A percentile compares a stretch with the other conserved stretches of the same genome.
These are phyloP conservation scores for Podaxis mareebaensis DNA, from an alignment of 768 basidiomycete genomes.

Conservation along the genomic window DNA sequence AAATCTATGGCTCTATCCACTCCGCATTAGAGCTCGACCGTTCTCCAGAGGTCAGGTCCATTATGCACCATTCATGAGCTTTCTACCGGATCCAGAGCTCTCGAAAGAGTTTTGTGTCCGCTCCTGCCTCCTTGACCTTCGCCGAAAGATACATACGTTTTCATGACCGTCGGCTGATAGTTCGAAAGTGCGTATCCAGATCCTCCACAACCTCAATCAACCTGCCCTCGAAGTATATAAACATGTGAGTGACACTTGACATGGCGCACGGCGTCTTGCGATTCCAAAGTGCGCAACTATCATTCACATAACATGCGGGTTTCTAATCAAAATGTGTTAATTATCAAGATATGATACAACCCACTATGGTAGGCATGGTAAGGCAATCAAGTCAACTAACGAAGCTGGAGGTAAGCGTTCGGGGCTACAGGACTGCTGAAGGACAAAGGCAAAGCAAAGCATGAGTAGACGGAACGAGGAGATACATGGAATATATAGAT, in stretches of 20 bases:
- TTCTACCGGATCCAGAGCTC: slow-evolving; percentile 1
- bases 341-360: background rate
- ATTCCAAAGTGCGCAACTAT: no score
- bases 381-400: background rate
- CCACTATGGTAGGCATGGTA: background rate
- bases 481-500: background rate
- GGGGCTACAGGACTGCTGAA: background rate
- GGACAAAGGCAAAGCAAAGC: background rate
- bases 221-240: no score
- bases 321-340: background rate
- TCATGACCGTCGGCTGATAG: no score
- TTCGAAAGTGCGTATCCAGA: no score
- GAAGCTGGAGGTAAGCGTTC: background rate
- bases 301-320: background rate
- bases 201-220: no score
- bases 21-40: background rate
- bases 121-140: background rate
- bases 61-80: slow-evolving; percentile 4
- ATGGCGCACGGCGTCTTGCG: no score
- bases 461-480: background rate
- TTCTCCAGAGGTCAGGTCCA: slow-evolving; percentile 3
- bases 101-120: background rate
- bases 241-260: no score
- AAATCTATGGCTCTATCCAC: background rate
- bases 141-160: background rate